Evolutionary conservation across 305 asterid species (phyloP), one percentile per base, ranked within the genome.

Genomic region (Solanum hybrid): DNA sequence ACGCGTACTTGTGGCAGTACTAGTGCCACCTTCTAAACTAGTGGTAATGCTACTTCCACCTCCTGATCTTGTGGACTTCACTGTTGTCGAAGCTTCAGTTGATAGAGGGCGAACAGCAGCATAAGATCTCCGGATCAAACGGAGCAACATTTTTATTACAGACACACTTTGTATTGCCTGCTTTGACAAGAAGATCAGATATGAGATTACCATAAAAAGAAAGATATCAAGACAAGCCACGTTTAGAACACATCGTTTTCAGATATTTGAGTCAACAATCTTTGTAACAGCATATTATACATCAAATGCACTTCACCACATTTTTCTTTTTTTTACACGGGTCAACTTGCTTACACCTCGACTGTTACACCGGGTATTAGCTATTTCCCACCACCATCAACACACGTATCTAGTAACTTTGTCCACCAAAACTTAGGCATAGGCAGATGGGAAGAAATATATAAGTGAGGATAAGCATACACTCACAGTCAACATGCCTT

Each of bases 71-170:
- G 78, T 26, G 6, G 93, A 31, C 88, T 92, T 95, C 57, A 88
- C 91, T 77, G n/a, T 38, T 34, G 12, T 93, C 1, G 92, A 92
- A 81, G 95, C 41, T 90, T 89, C 92, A 11, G 95, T 91, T 90
- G 98, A 95, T 89, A 93, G 92, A 61, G 20, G 95, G 85, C 96
- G 94, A 90, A 90, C 94, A 91, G 95, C 94, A 93, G 94, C 95
- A 90, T 87, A 79, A 36, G 96, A 93, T 79, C 93, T 41, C 79
- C 95, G 95, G 65, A 90, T 91, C 45, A 91, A 89, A 83, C 95
- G 98, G 89, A 93, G 92, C 89, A 95, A 65, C 97, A 95, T 96
- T 91, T 61, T 91, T 87, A 83, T 17, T 2, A 31, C 10, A 14
- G 79, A 51, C 90, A 34, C 27, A 45, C 88, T 83, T 45, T 17